Conservation (phyloP, 345 rosid species). For the Erysimum cheiranthoides region DNA sequence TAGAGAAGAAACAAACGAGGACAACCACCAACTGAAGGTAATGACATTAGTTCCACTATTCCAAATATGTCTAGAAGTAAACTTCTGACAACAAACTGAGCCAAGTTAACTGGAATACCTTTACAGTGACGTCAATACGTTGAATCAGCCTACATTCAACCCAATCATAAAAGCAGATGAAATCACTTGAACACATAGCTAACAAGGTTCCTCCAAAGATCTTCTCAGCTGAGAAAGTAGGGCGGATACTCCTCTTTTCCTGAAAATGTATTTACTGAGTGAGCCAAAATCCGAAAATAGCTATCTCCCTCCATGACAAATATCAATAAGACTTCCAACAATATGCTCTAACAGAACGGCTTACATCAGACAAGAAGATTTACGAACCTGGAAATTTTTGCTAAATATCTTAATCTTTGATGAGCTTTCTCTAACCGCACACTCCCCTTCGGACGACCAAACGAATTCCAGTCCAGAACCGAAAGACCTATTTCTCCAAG, state of each 20-base stretch:
- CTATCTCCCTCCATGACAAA: slow-evolving; percentile 12
- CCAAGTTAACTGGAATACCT: slow-evolving; percentile 55
- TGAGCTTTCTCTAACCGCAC: slow-evolving; percentile 96
- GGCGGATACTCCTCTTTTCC: slow-evolving; percentile 92
- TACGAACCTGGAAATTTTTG: slow-evolving; percentile 90
- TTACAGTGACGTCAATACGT: slow-evolving; percentile 95
- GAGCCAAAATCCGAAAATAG: slow-evolving; percentile 16
- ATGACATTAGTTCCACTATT: slow-evolving; percentile 10
- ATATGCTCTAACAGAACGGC: slow-evolving; percentile 9
- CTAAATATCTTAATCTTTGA: slow-evolving; percentile 91
- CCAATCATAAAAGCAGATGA: slow-evolving; percentile 99
- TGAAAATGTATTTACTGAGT: slow-evolving; percentile 51
- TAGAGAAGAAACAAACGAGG: slow-evolving; percentile 32
- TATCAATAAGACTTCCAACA: slow-evolving; percentile 10
- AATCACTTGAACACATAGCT: slow-evolving; percentile 98
- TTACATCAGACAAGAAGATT: slow-evolving; percentile 14
- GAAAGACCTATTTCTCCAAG: slow-evolving; percentile 99
- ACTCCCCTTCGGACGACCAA: slow-evolving; percentile 99
- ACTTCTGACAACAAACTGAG: slow-evolving; percentile 27
- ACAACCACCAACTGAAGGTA: slow-evolving; percentile 15
- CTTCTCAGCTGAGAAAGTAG: slow-evolving; percentile 92
- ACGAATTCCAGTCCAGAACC: slow-evolving; percentile 96
- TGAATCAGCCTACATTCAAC: slow-evolving; percentile 97
- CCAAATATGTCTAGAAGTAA: slow-evolving; percentile 26
- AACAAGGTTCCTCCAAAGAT: slow-evolving; percentile 91